Conservation (phyloP, 805 yeast species). For the Teunomyces kruisii region DNA sequence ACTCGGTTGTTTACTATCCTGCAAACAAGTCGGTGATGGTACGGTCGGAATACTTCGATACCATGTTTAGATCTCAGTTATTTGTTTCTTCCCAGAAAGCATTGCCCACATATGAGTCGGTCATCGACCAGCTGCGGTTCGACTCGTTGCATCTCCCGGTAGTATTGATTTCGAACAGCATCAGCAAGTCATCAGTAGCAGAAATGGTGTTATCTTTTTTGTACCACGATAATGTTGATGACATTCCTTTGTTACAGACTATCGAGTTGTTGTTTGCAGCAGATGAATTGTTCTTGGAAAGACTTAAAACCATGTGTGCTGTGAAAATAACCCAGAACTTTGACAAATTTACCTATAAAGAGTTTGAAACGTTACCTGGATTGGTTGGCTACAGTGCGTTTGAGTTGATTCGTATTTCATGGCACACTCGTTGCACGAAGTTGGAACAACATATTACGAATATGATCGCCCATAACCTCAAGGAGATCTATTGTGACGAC, state of each 20-base stretch:
- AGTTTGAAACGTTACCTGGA: constrained; percentile 18
- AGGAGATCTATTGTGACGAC: constrained; percentile 28
- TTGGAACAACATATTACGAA: constrained; percentile 64
- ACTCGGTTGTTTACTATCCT: constrained; percentile 49
- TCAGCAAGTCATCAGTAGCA: constrained; percentile 29
- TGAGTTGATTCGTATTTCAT: constrained; percentile 61
- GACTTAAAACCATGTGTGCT: constrained; percentile 65
- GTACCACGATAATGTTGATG: constrained; percentile 56
- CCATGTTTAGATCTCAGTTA: constrained; percentile 55
- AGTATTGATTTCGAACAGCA: constrained; percentile 23
- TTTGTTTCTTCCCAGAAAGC: constrained; percentile 16
- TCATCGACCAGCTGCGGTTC: constrained; percentile 17
- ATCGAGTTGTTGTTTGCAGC: constrained; percentile 59
- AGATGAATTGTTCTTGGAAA: constrained; percentile 59
- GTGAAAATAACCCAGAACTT: constrained; percentile 39
- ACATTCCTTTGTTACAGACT: constrained; percentile 49
- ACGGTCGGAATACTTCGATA: constrained; percentile 62
- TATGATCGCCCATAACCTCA: constrained; percentile 52
- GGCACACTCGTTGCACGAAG: constrained; percentile 66
- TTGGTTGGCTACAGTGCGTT: constrained; percentile 42
- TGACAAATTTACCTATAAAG: constrained; percentile 16
- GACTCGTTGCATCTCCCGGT: constrained; percentile 22
- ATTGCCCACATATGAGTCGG: constrained; percentile 13
- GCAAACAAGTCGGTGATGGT: constrained; percentile 60
- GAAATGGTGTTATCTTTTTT: constrained; percentile 54